These are phyloP conservation scores for Carex pumila DNA, from an alignment of 176 grass and related monocot species.

Conservation along the genomic window DNA sequence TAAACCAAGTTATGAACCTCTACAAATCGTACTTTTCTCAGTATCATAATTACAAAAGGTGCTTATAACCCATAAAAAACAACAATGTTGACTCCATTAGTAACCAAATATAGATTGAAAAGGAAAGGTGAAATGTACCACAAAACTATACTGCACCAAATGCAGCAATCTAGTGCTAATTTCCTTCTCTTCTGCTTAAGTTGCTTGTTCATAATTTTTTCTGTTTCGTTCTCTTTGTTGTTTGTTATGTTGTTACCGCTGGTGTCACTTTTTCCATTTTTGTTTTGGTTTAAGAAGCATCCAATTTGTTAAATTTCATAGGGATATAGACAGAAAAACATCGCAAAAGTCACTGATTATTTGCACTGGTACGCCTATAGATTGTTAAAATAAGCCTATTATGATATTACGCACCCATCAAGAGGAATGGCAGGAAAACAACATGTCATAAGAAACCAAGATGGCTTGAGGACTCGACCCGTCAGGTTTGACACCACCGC, in stretches of 20 bases:
- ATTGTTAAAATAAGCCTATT: not conserved
- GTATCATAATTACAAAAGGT: not conserved
- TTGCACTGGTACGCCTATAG: not conserved
- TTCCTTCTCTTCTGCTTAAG: not conserved
- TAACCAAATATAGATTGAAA: not conserved
- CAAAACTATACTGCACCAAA: not conserved
- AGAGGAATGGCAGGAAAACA: constrained; percentile 94
- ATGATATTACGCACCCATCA: constrained; percentile 55
- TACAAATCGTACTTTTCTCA: not conserved
- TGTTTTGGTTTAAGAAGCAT: not conserved
- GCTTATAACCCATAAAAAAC: not conserved
- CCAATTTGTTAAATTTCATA: not conserved
- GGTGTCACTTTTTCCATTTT: not conserved
- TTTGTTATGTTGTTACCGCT: not conserved
- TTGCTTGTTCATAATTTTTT: not conserved
- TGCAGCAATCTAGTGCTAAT: not conserved
- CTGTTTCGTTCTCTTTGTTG: not conserved
- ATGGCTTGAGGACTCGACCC: constrained; percentile 71
- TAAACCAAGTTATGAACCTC: not conserved
- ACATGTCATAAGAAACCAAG: constrained; percentile 93
- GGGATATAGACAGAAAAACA: not conserved
- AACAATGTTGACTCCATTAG: not conserved
- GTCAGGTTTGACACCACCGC: constrained; percentile 73
- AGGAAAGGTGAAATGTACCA: not conserved
- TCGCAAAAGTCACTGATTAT: not conserved